Conservation (phyloP, 2,329 filamentous ascomycete species). For the Cadophora sp. region DNA sequence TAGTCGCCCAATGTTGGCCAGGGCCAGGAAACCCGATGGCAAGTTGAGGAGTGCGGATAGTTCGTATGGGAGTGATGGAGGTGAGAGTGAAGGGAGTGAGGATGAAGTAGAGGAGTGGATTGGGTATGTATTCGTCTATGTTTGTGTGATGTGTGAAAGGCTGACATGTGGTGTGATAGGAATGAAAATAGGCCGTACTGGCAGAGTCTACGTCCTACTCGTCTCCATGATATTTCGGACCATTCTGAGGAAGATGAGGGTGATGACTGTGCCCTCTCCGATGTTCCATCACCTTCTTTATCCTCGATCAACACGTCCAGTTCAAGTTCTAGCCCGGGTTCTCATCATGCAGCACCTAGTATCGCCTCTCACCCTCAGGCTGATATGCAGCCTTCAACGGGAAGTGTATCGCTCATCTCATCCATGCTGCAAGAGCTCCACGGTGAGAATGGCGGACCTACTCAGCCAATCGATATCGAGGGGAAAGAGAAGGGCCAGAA, state of each 20-base stretch:
- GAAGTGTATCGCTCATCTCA: slow-evolving; percentile 6
- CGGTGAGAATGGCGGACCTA: not conserved
- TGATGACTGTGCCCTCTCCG: slow-evolving; percentile 17
- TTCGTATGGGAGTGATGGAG: slow-evolving; percentile 22
- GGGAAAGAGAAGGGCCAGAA: not conserved
- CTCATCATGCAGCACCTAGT: not conserved
- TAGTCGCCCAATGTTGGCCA: slow-evolving; percentile 8
- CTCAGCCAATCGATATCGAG: slow-evolving; percentile 12
- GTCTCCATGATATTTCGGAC: slow-evolving; percentile 22
- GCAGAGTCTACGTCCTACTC: slow-evolving; percentile 9
- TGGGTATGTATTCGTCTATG: not conserved
- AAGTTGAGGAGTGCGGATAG: slow-evolving; percentile 24
- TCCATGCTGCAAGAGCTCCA: not conserved
- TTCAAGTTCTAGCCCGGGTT: not conserved
- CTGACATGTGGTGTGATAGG: not conserved
- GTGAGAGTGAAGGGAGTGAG: slow-evolving; percentile 3
- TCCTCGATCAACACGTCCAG: not conserved
- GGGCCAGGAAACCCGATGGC: slow-evolving; percentile 14
- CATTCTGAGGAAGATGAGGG: slow-evolving; percentile 17
- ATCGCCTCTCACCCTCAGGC: not conserved
- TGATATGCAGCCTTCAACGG: not conserved
- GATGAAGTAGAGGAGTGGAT: not conserved
- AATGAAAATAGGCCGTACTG: slow-evolving; percentile 3
- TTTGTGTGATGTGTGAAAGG: not conserved
- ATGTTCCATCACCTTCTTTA: slow-evolving; percentile 1